phyloP scores from a whole-genome alignment of 106 monocot genomes.

The Acorus gramineus region DNA sequence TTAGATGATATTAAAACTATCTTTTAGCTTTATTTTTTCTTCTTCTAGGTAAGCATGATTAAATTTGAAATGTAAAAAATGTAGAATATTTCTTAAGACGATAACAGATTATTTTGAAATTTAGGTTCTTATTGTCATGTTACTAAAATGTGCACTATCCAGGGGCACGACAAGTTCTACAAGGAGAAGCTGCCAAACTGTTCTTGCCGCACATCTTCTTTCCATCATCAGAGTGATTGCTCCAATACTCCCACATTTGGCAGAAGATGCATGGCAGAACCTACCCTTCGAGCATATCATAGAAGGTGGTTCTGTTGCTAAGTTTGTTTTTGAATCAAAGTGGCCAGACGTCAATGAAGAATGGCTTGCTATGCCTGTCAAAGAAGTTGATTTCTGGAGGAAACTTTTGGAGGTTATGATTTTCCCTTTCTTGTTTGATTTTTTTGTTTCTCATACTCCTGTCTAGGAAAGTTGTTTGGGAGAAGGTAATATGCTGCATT shows the following conservation, averaged over 20 bases:
- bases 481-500: too few species aligned
- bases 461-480: too few species aligned
- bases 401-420: conserved; percentile 65
- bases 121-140: conserved; percentile 2
- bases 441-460: too few species aligned
- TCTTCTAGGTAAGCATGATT: too few species aligned
- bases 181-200: conserved; percentile 86
- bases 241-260: conserved; percentile 87
- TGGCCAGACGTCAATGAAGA: conserved; percentile 60
- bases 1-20: too few species aligned
- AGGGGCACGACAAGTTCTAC: conserved; percentile 78
- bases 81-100: too few species aligned
- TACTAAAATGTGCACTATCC: conserved; percentile 4
- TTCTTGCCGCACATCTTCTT: conserved; percentile 78
- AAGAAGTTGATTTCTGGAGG: conserved; percentile 71
- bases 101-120: too few species aligned
- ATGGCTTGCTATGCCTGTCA: conserved; percentile 47
- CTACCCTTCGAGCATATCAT: conserved; percentile 63
- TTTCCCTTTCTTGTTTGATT: neutral
- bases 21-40: too few species aligned
- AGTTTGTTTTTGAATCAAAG: conserved; percentile 73
- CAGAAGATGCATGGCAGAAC: conserved; percentile 96
- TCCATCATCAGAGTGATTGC: conserved; percentile 64
- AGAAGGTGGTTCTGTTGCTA: conserved; percentile 50
- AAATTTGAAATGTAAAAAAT: too few species aligned